Base-by-base conservation (phyloP, 2,329 filamentous ascomycete species). In the Coleophoma crateriformis region DNA sequence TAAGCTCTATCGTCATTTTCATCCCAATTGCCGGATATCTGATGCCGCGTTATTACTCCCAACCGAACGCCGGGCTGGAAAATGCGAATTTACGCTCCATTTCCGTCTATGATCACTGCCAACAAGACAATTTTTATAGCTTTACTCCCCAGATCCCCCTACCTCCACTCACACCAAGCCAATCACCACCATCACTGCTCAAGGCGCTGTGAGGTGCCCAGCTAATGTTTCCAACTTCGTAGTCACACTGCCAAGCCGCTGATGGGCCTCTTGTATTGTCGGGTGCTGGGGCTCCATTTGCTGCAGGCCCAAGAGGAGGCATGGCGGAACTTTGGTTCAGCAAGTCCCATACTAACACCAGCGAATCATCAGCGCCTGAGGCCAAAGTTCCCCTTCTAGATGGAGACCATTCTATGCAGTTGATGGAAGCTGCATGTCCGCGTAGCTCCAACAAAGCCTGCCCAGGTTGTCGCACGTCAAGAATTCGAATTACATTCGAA, bases 371-470 rank as follows among this genome's bases (percentile, higher is more conserved):
- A 6, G 79, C 94, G 33, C 94, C 94, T 0, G 90, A 95, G 14
- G 92, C 92, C 15, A 99, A 80, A 57, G 91, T 87, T 20, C 94
- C 94, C 60, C 94, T 80, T 51, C 91, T 81, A 49, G 83, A 81
- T 0, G 90, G 92, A 8, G 90, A 95, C 94, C 94, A 99, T 71
- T 99, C 94, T 51, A 97, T 87, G 62, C 88, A 94, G 70, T 95
- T 97, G 50, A 99, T 80, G 7, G 89, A 71, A 4, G 89, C 87
- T 19, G 83, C 81, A 64, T 99, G 92, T 19, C 94, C 94, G 44
- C 88, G 88, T 35, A 99, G 82, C 67, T 99, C 94, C 22, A 99
- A 81, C 4, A 99, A 78, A 2, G 94, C 94, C 68, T 96, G 94
- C 6, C 94, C 94, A 0, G 94, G 94, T 69, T 99, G 94, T 45